These are phyloP conservation scores for Picea abies DNA, from an alignment of 83 land plant genomes.

Conservation along the genomic window DNA sequence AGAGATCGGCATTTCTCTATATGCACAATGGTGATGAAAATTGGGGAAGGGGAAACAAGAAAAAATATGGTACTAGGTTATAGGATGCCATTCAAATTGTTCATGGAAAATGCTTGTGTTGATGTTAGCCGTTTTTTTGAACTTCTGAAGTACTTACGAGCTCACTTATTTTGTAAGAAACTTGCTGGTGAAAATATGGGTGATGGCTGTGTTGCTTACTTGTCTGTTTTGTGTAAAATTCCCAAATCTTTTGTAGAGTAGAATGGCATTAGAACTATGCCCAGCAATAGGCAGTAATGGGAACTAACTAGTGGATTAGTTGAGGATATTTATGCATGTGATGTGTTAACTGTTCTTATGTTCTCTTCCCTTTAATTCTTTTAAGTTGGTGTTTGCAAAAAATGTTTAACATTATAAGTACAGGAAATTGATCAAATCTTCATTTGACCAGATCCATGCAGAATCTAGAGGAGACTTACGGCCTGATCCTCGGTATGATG, in stretches of 20 bases:
- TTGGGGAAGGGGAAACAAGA: too few species aligned
- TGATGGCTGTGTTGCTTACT: too few species aligned
- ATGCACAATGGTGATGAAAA: too few species aligned
- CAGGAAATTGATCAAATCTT: background rate
- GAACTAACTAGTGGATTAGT: background rate
- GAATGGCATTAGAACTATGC: background rate
- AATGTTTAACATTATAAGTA: background rate
- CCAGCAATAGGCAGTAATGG: background rate
- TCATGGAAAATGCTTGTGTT: too few species aligned
- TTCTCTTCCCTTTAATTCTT: background rate
- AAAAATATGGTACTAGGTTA: too few species aligned
- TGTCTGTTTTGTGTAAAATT: too few species aligned
- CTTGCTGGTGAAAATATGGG: background rate
- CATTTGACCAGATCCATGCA: slow-evolving; percentile 57
- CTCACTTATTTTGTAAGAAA: background rate
- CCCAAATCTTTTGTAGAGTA: too few species aligned
- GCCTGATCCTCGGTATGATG: slow-evolving; percentile 97
- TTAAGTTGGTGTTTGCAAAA: background rate
- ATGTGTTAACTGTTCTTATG: background rate
- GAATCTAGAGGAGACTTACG: slow-evolving; percentile 83
- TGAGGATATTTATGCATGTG: background rate
- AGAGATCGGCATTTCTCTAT: too few species aligned
- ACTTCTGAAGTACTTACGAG: background rate
- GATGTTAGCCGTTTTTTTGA: too few species aligned
- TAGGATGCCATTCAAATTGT: too few species aligned